Evolutionary conservation across 331 rosid genomes (phyloP), one percentile per base, ranked within the genome.

Genomic region (Quercus tomentella): DNA sequence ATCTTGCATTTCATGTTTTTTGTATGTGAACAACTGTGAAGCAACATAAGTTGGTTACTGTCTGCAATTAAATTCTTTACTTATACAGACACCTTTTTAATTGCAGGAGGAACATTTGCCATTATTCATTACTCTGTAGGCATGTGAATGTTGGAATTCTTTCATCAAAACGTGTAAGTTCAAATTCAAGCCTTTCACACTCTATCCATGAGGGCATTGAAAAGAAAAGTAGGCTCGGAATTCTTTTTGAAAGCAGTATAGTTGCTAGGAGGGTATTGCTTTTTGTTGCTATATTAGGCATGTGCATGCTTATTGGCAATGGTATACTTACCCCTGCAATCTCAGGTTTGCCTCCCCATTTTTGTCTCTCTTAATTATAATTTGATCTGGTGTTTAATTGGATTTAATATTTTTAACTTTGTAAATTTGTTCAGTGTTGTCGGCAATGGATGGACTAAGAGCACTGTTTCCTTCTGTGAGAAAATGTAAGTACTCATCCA

Each of bases 391-490:
- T 41, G 9, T 8, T 62, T 21, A 68, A 79, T n/a, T 72, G 5
- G 25, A 49, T 35, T 61, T 43, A 60, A 30, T 16, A 22, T 55
- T n/a, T 43, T 77, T 75, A 26, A 76, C 56, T 69, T 55, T 35
- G 49, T 55, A 28, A 28, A 30, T 79, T 72, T 41, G 4, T 80
- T 14, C 84, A 89, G 97, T 92, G 61, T 73, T 92, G 78, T 92
- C 94, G 21, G 96, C 97, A 25, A 85, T 91, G 77, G 89, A 85
- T 79, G 96, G 97, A 80, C 45, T 92, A 41, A 88, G 89, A 79
- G 90, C 96, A 58, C 97, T 91, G 49, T 92, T 92, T 88, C 97
- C 96, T 71, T 85, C 93, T 63, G 68, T 92, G 52, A 89, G 43
- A 77, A 83, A 89, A 80, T 52, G 97, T 92, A 83, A 86, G 93